Base-by-base conservation (phyloP, 331 rosid genomes). In the Cucumis variabilis region DNA sequence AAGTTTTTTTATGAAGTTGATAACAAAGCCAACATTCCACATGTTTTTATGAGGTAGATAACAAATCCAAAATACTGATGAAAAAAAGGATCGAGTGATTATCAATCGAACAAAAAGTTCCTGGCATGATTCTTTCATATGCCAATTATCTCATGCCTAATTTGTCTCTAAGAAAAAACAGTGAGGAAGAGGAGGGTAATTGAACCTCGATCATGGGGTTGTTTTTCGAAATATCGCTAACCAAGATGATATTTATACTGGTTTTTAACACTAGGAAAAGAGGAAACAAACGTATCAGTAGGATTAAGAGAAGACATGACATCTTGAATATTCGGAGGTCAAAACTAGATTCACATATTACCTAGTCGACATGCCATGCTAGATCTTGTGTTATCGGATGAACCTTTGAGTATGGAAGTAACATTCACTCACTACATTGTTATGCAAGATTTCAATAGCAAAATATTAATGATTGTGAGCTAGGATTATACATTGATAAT, bases 281-380 rank as follows among this genome's bases (percentile, higher is more conserved):
- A 17, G 16, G 23, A 27, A 79, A 33, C 20, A 25, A 58, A 27
- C 17, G 15, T 30, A 33, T 58, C 51, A 75, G 62, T 7, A 60
- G 27, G 28, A 20, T 41, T 5, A 37, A 53, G 11, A 75, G 11
- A 51, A 33, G 15, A 60, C 19, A 78, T 8, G 81, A 50, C 82
- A 66, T 66, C 30, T 66, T n/a, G 79, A 86, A 24, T 3, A 87
- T 33, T 21, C 77, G 60, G 28, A 72, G 25, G 24, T 78, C 84
- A 78, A 86, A 68, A 75, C 78, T 70, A 1, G 21, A 70, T 33
- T 82, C 41, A 37, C 19, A 62, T 50, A 37, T 78, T 88, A 97
- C 98, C 98, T 90, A 95, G 85, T 83, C 98, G 91, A 62, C 93
- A 93, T 87, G 98, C 98, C 94, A 94, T 94, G 87, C 95, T 94